phyloP scores from a whole-genome alignment of 78 protist species.

The Cavenderia fasciculata region DNA sequence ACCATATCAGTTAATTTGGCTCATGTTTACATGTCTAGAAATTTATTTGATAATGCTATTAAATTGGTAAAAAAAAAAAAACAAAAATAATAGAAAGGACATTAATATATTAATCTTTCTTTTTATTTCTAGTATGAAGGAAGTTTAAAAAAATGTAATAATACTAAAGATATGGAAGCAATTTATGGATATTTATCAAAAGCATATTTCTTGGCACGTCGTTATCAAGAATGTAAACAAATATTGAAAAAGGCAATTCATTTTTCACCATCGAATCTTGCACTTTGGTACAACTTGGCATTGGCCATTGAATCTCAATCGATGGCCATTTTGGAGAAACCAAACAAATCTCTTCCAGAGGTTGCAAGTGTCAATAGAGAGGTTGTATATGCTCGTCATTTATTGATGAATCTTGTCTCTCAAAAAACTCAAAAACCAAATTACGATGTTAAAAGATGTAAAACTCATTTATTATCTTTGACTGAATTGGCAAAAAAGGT shows the following conservation, averaged over 20 bases:
- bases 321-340: not conserved
- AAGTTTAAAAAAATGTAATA: conserved; percentile 64
- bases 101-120: not conserved
- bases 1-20: conserved; percentile 35
- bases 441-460: not conserved
- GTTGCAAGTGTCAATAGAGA: not conserved
- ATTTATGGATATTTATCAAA: conserved; percentile 65
- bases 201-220: conserved; percentile 39
- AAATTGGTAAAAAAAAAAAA: conserved; percentile 5
- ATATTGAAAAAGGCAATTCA: conserved; percentile 63
- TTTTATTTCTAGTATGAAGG: conserved; percentile 50
- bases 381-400: conserved; percentile 6
- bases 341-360: not conserved
- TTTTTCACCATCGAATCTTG: conserved; percentile 15
- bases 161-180: conserved; percentile 22
- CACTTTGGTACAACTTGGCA: conserved; percentile 62
- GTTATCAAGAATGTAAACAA: conserved; percentile 58
- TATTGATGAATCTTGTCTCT: not conserved
- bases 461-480: not conserved
- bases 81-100: not conserved
- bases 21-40: conserved; percentile 39
- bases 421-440: conserved; percentile 16
- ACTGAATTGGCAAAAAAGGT: conserved; percentile 10
- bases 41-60: conserved; percentile 52
- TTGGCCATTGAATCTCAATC: conserved; percentile 22